phyloP scores from a whole-genome alignment of 257 asterid genomes.

The Agastache rugosa region DNA sequence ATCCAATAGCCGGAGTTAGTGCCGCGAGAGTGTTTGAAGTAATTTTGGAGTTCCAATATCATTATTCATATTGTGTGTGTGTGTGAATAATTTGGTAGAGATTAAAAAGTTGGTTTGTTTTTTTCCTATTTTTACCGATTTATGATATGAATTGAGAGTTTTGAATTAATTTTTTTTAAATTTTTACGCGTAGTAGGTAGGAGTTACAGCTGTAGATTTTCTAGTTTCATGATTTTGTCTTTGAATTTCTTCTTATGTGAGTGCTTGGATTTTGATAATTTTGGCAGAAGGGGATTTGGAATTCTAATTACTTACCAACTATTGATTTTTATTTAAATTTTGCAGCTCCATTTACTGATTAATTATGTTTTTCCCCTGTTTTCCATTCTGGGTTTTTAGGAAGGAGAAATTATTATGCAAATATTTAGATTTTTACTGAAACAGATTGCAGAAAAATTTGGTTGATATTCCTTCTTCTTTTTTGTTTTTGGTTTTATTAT shows the following conservation, averaged over 20 bases:
- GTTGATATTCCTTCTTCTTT: not conserved
- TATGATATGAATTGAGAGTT: not conserved
- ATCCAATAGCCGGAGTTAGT: not conserved
- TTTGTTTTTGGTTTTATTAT: not conserved
- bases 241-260: not conserved
- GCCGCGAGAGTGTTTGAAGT: not conserved
- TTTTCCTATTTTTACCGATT: conserved; percentile 3
- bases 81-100: conserved; percentile 23
- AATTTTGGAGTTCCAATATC: conserved; percentile 20
- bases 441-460: conserved; percentile 2
- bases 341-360: conserved; percentile 7
- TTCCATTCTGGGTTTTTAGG: not conserved
- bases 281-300: not conserved
- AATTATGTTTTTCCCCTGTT: not conserved
- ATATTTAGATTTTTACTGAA: not conserved
- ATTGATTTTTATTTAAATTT: not conserved
- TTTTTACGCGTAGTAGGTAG: conserved; percentile 32
- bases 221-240: conserved; percentile 25
- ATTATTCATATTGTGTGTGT: conserved; percentile 9
- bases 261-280: conserved; percentile 11
- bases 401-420: not conserved
- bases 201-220: conserved; percentile 35
- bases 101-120: not conserved
- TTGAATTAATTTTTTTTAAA: not conserved
- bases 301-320: not conserved